Base-by-base conservation (phyloP, 2,329 filamentous ascomycete species). In the Phyllachora maydis region DNA sequence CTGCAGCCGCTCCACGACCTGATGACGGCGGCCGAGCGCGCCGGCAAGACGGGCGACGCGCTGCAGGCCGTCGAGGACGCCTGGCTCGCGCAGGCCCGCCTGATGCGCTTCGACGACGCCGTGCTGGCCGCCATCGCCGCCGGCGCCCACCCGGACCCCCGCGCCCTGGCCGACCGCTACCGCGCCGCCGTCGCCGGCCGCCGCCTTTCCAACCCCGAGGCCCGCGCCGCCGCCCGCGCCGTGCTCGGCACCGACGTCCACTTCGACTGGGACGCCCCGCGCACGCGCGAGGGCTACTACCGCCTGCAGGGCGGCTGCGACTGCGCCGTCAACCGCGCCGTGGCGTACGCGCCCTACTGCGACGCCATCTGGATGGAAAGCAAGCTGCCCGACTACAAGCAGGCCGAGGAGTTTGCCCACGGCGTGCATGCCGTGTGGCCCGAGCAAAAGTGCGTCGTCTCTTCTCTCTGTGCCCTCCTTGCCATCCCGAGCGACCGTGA, bases 311-410 rank as follows among this genome's bases (percentile, higher is more conserved):
- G 88, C 30, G 88, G 88, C 29, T 91, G 78, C 41, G 72, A 82
- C 48, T 91, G 78, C 47, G 82, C 83, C 29, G 58, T 95, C 45
- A 90, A 88, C 60, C 70, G 85, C 22, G 85, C 83, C 16, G 55
- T 91, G 28, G 81, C 85, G 5, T 95, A 90, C 43, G 85, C 79
- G 0, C 85, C 88, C 3, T 92, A 90, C 54, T 76, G 75, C 32
- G 85, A 95, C 42, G 70, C 90, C 46, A 91, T 98, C 50, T 98
- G 88, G 88, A 98, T 98, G 88, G 88, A 98, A 65, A 85, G 75
- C 56, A 93, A 92, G 56, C 60, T 92, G 35, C 88, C 88, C 21
- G 85, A 95, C 47, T 95, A 61, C 47, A 61, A 62, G 23, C 88
- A 95, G 56, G 88, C 88, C 13, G 67, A 81, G 56, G 76, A 93